Conservation (phyloP, 228 moss, liverwort and hornwort species). For the Sphagnum fallax region DNA sequence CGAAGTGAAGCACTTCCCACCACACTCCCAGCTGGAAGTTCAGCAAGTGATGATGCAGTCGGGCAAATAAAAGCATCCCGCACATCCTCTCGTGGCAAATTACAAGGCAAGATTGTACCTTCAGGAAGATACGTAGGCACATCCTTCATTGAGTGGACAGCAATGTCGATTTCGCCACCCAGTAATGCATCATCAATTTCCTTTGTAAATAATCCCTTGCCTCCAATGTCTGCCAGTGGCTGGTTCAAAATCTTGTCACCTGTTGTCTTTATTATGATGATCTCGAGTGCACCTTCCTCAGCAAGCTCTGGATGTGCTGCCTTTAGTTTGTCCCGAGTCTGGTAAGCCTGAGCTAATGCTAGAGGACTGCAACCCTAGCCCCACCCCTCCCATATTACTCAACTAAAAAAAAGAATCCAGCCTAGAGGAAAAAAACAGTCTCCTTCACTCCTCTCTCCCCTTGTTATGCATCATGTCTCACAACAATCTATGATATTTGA, state of each 20-base stretch:
- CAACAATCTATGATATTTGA: not conserved
- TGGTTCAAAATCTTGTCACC: constrained; percentile 95
- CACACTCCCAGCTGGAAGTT: constrained; percentile 80
- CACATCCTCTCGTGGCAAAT: constrained; percentile 89
- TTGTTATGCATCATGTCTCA: not conserved
- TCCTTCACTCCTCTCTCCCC: not conserved
- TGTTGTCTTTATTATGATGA: constrained; percentile 86
- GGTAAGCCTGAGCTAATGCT: constrained; percentile 94
- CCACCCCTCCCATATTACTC: constrained; percentile 18
- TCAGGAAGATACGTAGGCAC: constrained; percentile 89
- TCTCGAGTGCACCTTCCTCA: constrained; percentile 85
- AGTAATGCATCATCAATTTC: constrained; percentile 93
- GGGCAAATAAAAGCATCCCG: constrained; percentile 93
- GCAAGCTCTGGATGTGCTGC: constrained; percentile 79
- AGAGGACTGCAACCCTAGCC: constrained; percentile 61
- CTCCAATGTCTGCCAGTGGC: constrained; percentile 91
- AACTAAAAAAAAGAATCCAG: not conserved
- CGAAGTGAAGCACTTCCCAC: constrained; percentile 90
- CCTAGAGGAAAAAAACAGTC: not conserved
- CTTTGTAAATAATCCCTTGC: constrained; percentile 93
- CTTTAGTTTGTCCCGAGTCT: constrained; percentile 90
- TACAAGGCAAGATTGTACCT: constrained; percentile 87
- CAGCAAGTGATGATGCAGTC: constrained; percentile 65
- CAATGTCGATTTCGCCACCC: constrained; percentile 69
- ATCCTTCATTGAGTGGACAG: constrained; percentile 98